phyloP scores from a whole-genome alignment of 306 rosid genomes.

The Lithocarpus polystachyus region DNA sequence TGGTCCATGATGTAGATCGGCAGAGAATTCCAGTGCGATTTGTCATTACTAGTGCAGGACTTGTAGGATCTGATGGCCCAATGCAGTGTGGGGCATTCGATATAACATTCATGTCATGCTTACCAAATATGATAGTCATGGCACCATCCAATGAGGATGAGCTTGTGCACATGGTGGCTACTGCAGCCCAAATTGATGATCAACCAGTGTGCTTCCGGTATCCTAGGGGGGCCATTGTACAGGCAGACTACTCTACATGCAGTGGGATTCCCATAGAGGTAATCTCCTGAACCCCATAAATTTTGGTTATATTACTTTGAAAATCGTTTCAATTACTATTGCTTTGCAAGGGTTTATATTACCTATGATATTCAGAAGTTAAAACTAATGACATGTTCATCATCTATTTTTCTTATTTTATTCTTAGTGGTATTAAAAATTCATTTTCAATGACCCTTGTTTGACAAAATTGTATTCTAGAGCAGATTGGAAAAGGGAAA shows the following conservation, averaged over 20 bases:
- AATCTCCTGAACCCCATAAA: slow-evolving; percentile 13
- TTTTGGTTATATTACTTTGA: slow-evolving; percentile 10
- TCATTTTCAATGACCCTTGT: not conserved
- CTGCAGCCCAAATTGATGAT: slow-evolving; percentile 63
- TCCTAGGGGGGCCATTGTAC: slow-evolving; percentile 72
- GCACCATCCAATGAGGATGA: slow-evolving; percentile 86
- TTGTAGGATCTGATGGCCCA: slow-evolving; percentile 94
- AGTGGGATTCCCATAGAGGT: slow-evolving; percentile 77
- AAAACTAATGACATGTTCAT: not conserved
- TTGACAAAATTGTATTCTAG: slow-evolving; percentile 7
- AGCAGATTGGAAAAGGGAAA: slow-evolving; percentile 85
- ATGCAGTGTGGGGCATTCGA: slow-evolving; percentile 86
- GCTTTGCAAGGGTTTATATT: slow-evolving; percentile 13
- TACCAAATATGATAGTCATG: slow-evolving; percentile 97
- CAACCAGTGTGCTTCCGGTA: slow-evolving; percentile 87
- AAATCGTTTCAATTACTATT: not conserved
- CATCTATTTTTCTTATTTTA: not conserved
- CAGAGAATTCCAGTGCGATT: slow-evolving; percentile 89
- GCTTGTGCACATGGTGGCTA: slow-evolving; percentile 86
- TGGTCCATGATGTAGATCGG: slow-evolving; percentile 86
- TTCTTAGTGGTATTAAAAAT: not conserved
- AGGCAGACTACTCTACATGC: slow-evolving; percentile 27
- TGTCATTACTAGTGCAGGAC: slow-evolving; percentile 80
- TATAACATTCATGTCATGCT: slow-evolving; percentile 85
- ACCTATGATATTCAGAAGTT: not conserved